These are phyloP conservation scores for Cylindrotheca closterium DNA, from an alignment of 108 stramenopile species.

Conservation along the genomic window DNA sequence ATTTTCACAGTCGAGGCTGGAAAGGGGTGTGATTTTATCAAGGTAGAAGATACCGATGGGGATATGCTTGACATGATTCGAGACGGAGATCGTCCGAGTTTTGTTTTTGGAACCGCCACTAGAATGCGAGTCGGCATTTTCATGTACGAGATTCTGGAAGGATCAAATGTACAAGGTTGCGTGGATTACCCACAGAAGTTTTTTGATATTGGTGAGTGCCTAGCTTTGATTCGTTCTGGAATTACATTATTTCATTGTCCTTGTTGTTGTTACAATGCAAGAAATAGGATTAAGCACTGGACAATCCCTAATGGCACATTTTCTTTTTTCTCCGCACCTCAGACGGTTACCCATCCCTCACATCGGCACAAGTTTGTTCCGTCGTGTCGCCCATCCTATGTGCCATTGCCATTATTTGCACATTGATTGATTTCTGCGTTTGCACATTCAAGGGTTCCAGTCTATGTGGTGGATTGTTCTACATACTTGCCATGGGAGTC, in stretches of 20 bases:
- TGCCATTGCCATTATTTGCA: background rate
- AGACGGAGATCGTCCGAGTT: slow-evolving; percentile 16
- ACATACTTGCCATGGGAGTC: slow-evolving; percentile 11
- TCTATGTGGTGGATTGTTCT: slow-evolving; percentile 5
- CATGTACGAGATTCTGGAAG: slow-evolving; percentile 13
- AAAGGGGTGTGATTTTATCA: slow-evolving; percentile 15
- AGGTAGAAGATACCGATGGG: slow-evolving; percentile 20
- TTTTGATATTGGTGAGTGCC: background rate
- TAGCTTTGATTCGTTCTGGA: background rate
- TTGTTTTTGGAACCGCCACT: slow-evolving; percentile 12
- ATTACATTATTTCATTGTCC: too few species aligned
- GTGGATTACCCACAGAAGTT: slow-evolving; percentile 1
- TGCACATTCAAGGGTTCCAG: slow-evolving; percentile 21
- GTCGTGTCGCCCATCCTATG: slow-evolving; percentile 12
- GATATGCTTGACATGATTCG: slow-evolving; percentile 10
- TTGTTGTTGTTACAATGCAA: too few species aligned
- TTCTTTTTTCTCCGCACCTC: too few species aligned
- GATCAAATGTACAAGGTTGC: background rate
- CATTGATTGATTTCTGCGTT: slow-evolving; percentile 14
- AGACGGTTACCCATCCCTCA: slow-evolving; percentile 21
- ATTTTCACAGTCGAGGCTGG: slow-evolving; percentile 4
- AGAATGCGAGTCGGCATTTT: slow-evolving; percentile 22
- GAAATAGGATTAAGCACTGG: too few species aligned
- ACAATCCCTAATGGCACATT: too few species aligned
- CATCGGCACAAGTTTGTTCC: slow-evolving; percentile 24